These are phyloP conservation scores for Colletotrichum caudatum DNA, from an alignment of 2,329 filamentous ascomycete species.

Conservation along the genomic window DNA sequence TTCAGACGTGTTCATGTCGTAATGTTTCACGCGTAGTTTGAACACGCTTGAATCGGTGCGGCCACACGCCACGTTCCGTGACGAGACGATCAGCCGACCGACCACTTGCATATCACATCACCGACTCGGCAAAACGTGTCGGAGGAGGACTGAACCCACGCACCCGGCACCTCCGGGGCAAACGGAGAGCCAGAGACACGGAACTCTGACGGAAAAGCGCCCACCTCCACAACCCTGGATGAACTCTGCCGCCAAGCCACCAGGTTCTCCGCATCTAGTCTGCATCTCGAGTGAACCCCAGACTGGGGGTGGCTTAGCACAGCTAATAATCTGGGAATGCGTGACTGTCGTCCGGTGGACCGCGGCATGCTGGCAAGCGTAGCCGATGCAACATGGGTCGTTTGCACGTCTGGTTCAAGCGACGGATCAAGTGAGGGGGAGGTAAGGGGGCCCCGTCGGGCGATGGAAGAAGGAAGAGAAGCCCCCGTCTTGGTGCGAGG, in stretches of 20 bases:
- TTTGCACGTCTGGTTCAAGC: not conserved
- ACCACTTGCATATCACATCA: not conserved
- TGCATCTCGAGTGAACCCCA: not conserved
- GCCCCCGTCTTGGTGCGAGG: not conserved
- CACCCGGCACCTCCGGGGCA: not conserved
- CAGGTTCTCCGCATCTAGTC: constrained; percentile 4
- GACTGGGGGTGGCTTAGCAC: constrained; percentile 37
- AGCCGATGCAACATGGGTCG: constrained; percentile 19
- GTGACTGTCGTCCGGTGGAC: not conserved
- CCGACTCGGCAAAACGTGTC: no score
- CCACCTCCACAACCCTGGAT: constrained; percentile 7
- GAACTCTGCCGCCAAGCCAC: constrained; percentile 32
- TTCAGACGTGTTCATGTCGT: no score
- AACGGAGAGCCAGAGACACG: not conserved
- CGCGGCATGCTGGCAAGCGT: constrained; percentile 20
- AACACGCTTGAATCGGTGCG: not conserved
- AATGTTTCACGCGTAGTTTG: no score
- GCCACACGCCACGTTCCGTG: not conserved
- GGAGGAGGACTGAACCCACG: not conserved
- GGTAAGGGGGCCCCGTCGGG: not conserved
- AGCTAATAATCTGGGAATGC: constrained; percentile 25
- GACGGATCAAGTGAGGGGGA: not conserved
- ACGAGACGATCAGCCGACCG: no score
- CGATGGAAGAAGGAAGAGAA: not conserved
- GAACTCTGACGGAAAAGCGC: constrained; percentile 19